Evolutionary conservation across 225 moss, liverwort and hornwort genomes (phyloP).

Genomic region (Takakia lepidozioides): DNA sequence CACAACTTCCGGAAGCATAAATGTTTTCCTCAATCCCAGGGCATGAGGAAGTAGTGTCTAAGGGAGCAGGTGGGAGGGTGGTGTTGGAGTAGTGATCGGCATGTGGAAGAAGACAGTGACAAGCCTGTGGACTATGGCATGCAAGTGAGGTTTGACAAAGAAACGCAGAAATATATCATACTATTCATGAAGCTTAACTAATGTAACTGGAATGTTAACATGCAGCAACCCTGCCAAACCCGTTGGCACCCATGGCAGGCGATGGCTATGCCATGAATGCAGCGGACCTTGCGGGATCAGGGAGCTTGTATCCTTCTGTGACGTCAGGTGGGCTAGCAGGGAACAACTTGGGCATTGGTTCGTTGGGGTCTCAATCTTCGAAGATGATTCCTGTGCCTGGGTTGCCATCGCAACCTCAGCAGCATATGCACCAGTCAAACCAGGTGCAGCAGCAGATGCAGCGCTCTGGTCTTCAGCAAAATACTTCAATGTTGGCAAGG

Average conservation of each 20-base stretch:
- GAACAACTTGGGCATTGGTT: slow-evolving; percentile 41
- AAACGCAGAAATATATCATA: no score
- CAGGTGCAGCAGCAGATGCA: slow-evolving; percentile 35
- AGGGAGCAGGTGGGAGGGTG: no score
- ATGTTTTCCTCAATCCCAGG: no score
- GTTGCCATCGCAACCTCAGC: slow-evolving; percentile 58
- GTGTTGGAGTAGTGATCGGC: no score
- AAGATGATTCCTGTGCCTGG: slow-evolving; percentile 99
- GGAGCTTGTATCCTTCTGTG: slow-evolving; percentile 46
- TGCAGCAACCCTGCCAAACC: slow-evolving; percentile 49
- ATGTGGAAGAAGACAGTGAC: no score
- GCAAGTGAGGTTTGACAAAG: no score
- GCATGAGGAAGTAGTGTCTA: no score
- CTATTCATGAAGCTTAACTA: no score
- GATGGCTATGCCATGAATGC: slow-evolving; percentile 98
- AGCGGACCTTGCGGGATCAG: slow-evolving; percentile 78
- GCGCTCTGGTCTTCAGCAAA: slow-evolving; percentile 36
- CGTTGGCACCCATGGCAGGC: slow-evolving; percentile 58
- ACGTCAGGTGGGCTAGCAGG: slow-evolving; percentile 41
- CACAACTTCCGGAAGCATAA: no score
- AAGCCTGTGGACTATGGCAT: no score
- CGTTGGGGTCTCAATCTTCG: slow-evolving; percentile 50
- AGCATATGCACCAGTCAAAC: slow-evolving; percentile 47
- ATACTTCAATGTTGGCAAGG: slow-evolving; percentile 22
- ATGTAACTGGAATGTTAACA: slow-evolving; percentile 12